A percentile compares a stretch with the other conserved stretches of the same genome.
Conservation (phyloP, 2,329 filamentous ascomycete species). For the Graphilbum fragrans region DNA sequence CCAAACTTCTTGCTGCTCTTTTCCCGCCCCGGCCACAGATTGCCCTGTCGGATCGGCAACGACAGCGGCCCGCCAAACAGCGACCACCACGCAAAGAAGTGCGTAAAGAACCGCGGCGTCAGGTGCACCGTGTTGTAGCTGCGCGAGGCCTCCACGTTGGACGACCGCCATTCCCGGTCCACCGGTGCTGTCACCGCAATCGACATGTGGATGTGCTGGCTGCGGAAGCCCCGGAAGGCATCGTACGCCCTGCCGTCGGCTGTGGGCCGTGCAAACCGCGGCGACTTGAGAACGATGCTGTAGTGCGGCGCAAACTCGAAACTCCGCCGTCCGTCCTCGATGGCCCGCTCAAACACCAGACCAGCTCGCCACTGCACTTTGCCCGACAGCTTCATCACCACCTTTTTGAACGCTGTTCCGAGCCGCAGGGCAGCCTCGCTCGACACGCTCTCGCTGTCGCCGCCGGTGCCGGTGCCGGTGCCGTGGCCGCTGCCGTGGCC, state of each 20-base stretch:
- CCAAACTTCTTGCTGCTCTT: constrained; percentile 99
- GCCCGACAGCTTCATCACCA: constrained; percentile 95
- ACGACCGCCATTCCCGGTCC: constrained; percentile 73
- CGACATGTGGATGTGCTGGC: constrained; percentile 91
- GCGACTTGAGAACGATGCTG: constrained; percentile 74
- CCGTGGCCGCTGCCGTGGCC: too few species aligned
- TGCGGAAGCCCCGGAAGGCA: constrained; percentile 93
- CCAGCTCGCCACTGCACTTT: constrained; percentile 90
- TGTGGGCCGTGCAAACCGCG: constrained; percentile 51
- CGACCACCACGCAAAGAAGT: constrained; percentile 97
- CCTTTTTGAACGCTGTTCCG: constrained; percentile 88
- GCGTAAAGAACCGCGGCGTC: constrained; percentile 90
- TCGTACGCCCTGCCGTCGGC: constrained; percentile 55
- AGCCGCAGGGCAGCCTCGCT: constrained; percentile 55
- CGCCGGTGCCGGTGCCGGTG: too few species aligned
- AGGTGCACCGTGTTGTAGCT: constrained; percentile 97
- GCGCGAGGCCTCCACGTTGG: constrained; percentile 61
- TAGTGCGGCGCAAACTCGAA: constrained; percentile 93
- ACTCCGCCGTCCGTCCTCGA: constrained; percentile 58
- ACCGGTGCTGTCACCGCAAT: constrained; percentile 80
- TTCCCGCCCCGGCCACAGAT: constrained; percentile 81
- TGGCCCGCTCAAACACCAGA: constrained; percentile 79
- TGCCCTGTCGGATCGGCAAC: constrained; percentile 83
- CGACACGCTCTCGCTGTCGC: constrained; percentile 45
- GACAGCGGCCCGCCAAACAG: constrained; percentile 93